Percentiles rank a stretch among this genome's conserved stretches.
phyloP scores from a whole-genome alignment of 192 early-diverging fungal species.

The Mortierella hygrophila region DNA sequence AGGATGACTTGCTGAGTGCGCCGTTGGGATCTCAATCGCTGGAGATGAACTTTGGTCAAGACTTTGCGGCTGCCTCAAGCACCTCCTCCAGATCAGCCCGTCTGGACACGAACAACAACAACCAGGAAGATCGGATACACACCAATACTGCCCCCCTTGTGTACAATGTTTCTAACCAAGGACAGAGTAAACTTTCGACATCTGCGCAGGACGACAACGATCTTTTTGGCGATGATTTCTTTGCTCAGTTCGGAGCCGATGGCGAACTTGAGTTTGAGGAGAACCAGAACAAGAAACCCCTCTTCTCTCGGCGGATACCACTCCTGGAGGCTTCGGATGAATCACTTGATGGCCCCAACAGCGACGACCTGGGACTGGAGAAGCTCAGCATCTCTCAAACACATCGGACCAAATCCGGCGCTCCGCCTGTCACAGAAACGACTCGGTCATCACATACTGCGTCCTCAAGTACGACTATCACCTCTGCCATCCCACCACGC shows the following conservation, averaged over 20 bases:
- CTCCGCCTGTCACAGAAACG: not conserved
- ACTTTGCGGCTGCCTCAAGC: not conserved
- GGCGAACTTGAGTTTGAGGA: constrained; percentile 28
- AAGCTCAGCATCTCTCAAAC: constrained; percentile 42
- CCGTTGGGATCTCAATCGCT: constrained; percentile 26
- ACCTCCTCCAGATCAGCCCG: not conserved
- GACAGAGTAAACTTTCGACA: not conserved
- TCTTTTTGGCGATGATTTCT: constrained; percentile 43
- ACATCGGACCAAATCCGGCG: constrained; percentile 40
- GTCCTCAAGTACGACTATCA: constrained; percentile 41
- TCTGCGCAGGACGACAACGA: constrained; percentile 8
- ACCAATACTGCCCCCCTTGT: not conserved
- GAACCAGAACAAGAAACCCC: constrained; percentile 22
- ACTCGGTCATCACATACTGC: constrained; percentile 31
- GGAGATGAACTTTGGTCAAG: constrained; percentile 32
- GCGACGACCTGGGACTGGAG: constrained; percentile 40
- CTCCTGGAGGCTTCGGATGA: constrained; percentile 15
- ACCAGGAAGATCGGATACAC: not conserved
- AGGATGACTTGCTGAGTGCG: constrained; percentile 31
- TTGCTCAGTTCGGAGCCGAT: constrained; percentile 40
- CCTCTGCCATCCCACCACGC: constrained; percentile 14
- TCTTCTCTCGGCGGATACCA: constrained; percentile 29
- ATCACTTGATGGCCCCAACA: not conserved
- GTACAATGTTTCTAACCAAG: not conserved
- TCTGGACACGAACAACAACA: not conserved